phyloP scores from a whole-genome alignment of 768 basidiomycete species.

The Candolleomyces aberdarensis region DNA sequence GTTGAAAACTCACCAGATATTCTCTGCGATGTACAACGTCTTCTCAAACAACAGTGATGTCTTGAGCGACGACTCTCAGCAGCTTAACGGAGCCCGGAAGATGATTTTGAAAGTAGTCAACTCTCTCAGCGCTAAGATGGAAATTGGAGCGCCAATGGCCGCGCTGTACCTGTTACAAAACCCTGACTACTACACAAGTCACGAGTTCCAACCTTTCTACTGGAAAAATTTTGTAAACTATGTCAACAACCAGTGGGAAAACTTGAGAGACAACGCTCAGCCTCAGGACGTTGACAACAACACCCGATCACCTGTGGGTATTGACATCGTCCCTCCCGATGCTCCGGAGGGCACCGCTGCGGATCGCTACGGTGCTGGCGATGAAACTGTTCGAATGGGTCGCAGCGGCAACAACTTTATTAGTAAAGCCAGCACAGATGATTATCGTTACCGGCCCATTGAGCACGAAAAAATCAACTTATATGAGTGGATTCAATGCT shows the following conservation, averaged over 20 bases:
- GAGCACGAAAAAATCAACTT: background rate
- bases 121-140: background rate
- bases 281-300: too few species aligned
- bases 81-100: background rate
- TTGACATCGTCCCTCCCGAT: background rate
- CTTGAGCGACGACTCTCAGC: background rate
- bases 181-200: background rate
- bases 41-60: constrained; percentile 12
- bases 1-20: constrained; percentile 28
- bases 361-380: too few species aligned
- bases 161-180: background rate
- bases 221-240: background rate
- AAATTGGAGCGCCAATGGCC: background rate
- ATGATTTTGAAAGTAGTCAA: background rate
- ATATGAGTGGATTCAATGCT: background rate
- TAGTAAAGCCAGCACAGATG: background rate
- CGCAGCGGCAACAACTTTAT: background rate
- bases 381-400: background rate
- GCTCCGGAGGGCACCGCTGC: too few species aligned
- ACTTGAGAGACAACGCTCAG: background rate
- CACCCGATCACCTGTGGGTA: too few species aligned
- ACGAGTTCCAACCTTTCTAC: background rate
- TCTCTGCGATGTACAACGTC: constrained; percentile 13
- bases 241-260: background rate
- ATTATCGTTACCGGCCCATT: background rate